A percentile compares a stretch with the other conserved stretches of the same genome.
Evolutionary conservation across 345 rosid genomes (phyloP).

Genomic region (Brassica nigra): DNA sequence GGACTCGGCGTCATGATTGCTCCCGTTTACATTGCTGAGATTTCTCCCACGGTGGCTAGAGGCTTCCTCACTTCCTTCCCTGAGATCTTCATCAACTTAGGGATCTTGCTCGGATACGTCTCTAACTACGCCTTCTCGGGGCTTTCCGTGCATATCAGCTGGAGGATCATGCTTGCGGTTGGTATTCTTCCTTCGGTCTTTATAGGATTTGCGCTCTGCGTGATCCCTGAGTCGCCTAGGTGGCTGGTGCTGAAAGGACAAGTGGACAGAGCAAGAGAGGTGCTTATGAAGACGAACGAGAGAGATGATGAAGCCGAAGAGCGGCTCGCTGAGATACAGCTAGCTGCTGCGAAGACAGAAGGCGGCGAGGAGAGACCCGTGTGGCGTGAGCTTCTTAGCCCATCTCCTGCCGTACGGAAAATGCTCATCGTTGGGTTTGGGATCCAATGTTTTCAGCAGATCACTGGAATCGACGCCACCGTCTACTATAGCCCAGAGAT

Average conservation of each 20-base stretch:
- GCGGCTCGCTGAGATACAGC: constrained; percentile 72
- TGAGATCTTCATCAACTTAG: constrained; percentile 77
- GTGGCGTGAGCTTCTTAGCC: constrained; percentile 76
- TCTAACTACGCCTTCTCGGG: constrained; percentile 83
- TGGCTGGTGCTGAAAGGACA: constrained; percentile 84
- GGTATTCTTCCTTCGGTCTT: constrained; percentile 83
- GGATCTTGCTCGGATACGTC: constrained; percentile 87
- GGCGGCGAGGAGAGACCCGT: constrained; percentile 69
- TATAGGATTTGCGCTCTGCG: constrained; percentile 70
- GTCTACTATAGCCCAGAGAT: constrained; percentile 88
- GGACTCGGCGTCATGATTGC: constrained; percentile 94
- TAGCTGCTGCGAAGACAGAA: constrained; percentile 60
- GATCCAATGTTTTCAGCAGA: constrained; percentile 89
- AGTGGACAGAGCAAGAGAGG: constrained; percentile 71
- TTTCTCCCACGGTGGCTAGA: constrained; percentile 65
- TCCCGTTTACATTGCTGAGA: constrained; percentile 86
- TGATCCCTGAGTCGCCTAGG: constrained; percentile 92
- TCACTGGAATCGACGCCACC: constrained; percentile 76
- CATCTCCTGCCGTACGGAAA: constrained; percentile 64
- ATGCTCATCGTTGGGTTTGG: constrained; percentile 82
- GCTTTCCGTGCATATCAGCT: constrained; percentile 63
- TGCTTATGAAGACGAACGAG: constrained; percentile 72
- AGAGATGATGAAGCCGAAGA: constrained; percentile 71
- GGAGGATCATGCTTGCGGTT: constrained; percentile 93
- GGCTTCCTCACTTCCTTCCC: constrained; percentile 88